Evolutionary conservation across 2,329 filamentous ascomycete genomes (phyloP).

Genomic region (Paraphaeosphaeria minitans): DNA sequence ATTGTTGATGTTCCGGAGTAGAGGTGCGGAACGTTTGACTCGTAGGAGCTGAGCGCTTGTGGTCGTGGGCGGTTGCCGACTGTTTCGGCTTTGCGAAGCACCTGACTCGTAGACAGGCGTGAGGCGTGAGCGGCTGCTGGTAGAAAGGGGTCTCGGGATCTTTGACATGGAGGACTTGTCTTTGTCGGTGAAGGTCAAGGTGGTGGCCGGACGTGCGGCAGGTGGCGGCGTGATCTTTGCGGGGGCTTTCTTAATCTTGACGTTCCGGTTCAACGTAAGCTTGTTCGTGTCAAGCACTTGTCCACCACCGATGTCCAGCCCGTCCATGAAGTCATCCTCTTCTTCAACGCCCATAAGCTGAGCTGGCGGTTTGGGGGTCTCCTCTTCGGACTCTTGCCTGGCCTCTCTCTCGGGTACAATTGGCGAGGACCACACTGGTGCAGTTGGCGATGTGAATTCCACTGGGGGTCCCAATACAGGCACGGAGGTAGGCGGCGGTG

Average conservation of each 20-base stretch:
- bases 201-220: constrained; percentile 73
- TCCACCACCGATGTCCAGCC: constrained; percentile 83
- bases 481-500: constrained; percentile 38
- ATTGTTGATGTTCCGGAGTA: constrained; percentile 54
- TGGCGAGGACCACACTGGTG: constrained; percentile 17
- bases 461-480: constrained; percentile 26
- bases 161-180: constrained; percentile 62
- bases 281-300: constrained; percentile 82
- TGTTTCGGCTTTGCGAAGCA: constrained; percentile 68
- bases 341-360: constrained; percentile 32
- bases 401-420: constrained; percentile 28
- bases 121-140: constrained; percentile 63
- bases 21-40: constrained; percentile 65
- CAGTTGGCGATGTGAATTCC: constrained; percentile 23
- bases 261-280: constrained; percentile 85
- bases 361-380: constrained; percentile 12
- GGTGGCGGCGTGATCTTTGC: constrained; percentile 67
- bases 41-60: constrained; percentile 61
- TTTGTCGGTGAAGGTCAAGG: constrained; percentile 90
- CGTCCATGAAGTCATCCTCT: constrained; percentile 82
- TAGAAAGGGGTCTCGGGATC: constrained; percentile 74
- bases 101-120: constrained; percentile 93
- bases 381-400: constrained; percentile 10
- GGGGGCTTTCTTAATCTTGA: constrained; percentile 77
- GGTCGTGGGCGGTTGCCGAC: constrained; percentile 58